Evolutionary conservation across 345 rosid genomes (phyloP).

Genomic region (Iberis pinnata): DNA sequence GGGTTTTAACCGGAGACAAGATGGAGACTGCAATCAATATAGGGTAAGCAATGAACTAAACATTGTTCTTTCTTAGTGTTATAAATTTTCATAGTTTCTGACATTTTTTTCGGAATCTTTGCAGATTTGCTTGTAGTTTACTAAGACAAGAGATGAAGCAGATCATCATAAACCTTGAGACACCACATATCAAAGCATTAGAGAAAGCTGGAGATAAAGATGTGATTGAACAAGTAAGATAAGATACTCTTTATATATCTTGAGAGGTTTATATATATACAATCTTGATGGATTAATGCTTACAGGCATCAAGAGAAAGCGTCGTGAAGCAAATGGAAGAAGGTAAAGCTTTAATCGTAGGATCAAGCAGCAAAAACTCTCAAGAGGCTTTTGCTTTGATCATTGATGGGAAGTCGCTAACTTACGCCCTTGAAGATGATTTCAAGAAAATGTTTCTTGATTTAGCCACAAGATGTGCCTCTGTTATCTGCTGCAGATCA

Average conservation of each 20-base stretch:
- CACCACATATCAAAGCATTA: constrained; percentile 51
- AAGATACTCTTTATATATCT: no score
- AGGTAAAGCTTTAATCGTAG: constrained; percentile 45
- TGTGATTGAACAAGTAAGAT: no score
- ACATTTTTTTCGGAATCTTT: not conserved
- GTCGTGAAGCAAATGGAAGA: constrained; percentile 52
- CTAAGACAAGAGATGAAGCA: constrained; percentile 93
- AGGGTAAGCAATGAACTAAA: constrained; percentile 56
- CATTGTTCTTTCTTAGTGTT: not conserved
- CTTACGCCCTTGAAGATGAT: constrained; percentile 75
- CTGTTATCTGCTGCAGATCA: constrained; percentile 93
- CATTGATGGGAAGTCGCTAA: constrained; percentile 80
- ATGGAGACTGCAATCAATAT: constrained; percentile 98
- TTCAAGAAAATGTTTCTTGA: constrained; percentile 68
- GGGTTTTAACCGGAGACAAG: constrained; percentile 98
- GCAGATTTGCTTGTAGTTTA: constrained; percentile 88
- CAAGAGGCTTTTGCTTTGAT: constrained; percentile 73
- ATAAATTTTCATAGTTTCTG: not conserved
- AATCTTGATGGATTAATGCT: no score
- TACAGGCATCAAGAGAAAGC: constrained; percentile 55
- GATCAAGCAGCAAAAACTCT: constrained; percentile 35
- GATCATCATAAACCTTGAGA: constrained; percentile 72
- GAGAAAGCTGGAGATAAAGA: constrained; percentile 73
- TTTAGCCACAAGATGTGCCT: constrained; percentile 82
- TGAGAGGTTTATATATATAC: no score